phyloP scores from a whole-genome alignment of 2,329 filamentous ascomycete species.

The Penicillium sumatraense region DNA sequence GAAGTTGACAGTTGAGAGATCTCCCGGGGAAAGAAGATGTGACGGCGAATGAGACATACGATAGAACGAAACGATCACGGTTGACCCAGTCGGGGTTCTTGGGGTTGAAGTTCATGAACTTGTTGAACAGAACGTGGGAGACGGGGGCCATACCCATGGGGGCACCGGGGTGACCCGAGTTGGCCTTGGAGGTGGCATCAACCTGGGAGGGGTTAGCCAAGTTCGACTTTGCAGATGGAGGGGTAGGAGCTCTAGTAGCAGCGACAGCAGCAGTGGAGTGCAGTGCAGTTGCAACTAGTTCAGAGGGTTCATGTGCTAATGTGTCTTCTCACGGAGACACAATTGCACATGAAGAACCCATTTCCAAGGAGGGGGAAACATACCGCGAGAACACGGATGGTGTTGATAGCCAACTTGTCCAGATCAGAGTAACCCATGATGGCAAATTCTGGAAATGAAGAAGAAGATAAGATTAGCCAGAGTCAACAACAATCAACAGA shows the following conservation, averaged over 20 bases:
- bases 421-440: constrained; percentile 86
- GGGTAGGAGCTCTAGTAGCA: not conserved
- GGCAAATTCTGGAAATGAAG: constrained; percentile 39
- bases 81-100: constrained; percentile 98
- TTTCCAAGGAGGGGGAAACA: constrained; percentile 48
- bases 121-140: constrained; percentile 97
- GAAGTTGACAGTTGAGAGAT: not conserved
- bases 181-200: constrained; percentile 95
- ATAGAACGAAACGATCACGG: constrained; percentile 98
- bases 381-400: constrained; percentile 95
- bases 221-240: not conserved
- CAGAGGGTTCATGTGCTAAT: not conserved
- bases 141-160: constrained; percentile 97
- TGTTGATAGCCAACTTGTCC: constrained; percentile 95
- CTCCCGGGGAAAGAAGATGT: not conserved
- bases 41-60: constrained; percentile 67
- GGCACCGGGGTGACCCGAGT: constrained; percentile 98
- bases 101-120: constrained; percentile 99
- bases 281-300: not conserved
- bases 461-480: constrained; percentile 26
- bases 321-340: too few species aligned
- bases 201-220: constrained; percentile 61
- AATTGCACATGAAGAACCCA: constrained; percentile 9
- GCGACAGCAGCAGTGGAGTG: not conserved
- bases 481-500: not conserved